Base-by-base conservation (phyloP, 1,139 yeast species). In the Casaregolazyma lundiana region DNA sequence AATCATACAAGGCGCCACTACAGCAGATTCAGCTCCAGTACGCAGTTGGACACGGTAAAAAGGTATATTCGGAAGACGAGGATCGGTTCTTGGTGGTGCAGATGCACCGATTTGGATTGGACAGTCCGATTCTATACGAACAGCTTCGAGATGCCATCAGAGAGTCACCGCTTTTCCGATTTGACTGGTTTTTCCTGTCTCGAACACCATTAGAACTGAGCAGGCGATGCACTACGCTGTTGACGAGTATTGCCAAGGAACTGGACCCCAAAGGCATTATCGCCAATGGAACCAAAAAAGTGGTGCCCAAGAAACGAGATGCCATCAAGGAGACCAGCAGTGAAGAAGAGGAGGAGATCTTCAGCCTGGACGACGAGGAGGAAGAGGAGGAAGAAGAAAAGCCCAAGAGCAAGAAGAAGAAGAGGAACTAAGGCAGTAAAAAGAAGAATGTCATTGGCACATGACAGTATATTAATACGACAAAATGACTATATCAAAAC, bases 151-250 rank as follows among this genome's bases (percentile, higher is more conserved):
- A 83, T 50, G 94, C 87, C 44, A 83, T 90, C 19, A 67, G 77
- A 49, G 71, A 72, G 6, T 81, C 90, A 49, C 92, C 87, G 41
- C 65, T 85, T 45, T 92, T 92, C 69, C 76, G 78, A 44, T 92
- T 88, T 63, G 96, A 92, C 59, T 92, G 96, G 94, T 92, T 81
- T 63, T 78, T 92, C 62, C 72, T 78, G 52, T 85, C 96, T 0
- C 75, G 98, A 56, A 83, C 95, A 0, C 80, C 95, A 0, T 84
- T 81, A 52, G 98, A 92, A 59, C 62, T 92, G 39, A 80, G 88
- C 6, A 77, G 97, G 63, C 77, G 98, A 57, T 80, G 89, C 38
- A 81, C 78, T 44, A 89, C 97, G 0, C 69, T 92, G 47, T 66
- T 92, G 42, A 70, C 88, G 30, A 85, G 95, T 4, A 75, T 92